Conservation (phyloP, 1,284 basidiomycete species). For the Ceratobasidium sp. region DNA sequence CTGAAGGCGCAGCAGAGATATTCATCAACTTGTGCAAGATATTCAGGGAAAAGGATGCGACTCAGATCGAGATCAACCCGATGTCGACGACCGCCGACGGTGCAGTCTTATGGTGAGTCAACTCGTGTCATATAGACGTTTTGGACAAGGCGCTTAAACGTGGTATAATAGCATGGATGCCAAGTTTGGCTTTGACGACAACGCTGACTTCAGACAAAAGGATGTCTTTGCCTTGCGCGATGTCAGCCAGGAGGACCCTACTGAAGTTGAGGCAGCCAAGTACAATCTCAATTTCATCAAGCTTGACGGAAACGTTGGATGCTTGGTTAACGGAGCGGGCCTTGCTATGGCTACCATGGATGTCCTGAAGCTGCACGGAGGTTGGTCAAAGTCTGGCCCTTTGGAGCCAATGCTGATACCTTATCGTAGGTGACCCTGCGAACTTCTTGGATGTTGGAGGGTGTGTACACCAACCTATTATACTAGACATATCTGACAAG, state of each 20-base stretch:
- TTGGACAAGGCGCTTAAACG: slow-evolving; percentile 33
- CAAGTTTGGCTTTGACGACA: slow-evolving; percentile 99
- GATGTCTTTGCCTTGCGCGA: slow-evolving; percentile 93
- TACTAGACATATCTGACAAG: neutral
- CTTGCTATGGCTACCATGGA: slow-evolving; percentile 99
- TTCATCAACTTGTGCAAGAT: slow-evolving; percentile 96
- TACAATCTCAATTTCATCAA: slow-evolving; percentile 99
- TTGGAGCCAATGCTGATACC: neutral
- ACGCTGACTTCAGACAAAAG: slow-evolving; percentile 96
- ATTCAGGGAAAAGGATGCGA: slow-evolving; percentile 99
- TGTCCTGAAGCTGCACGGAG: slow-evolving; percentile 92
- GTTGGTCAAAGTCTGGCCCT: slow-evolving; percentile 48
- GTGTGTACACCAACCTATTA: slow-evolving; percentile 53
- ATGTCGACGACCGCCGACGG: slow-evolving; percentile 96
- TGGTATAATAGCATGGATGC: slow-evolving; percentile 89
- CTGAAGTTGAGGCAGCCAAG: slow-evolving; percentile 95
- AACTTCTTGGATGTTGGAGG: slow-evolving; percentile 99
- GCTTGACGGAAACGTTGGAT: slow-evolving; percentile 97
- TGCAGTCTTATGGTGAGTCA: slow-evolving; percentile 88
- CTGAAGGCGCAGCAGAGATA: slow-evolving; percentile 90
- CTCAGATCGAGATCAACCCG: slow-evolving; percentile 99
- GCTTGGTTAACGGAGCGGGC: slow-evolving; percentile 98
- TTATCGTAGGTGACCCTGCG: slow-evolving; percentile 70
- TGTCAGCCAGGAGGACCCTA: slow-evolving; percentile 93
- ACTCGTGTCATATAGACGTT: neutral